Base-by-base conservation (phyloP, 2,329 filamentous ascomycete genomes). In the Arthroderma sp. region DNA sequence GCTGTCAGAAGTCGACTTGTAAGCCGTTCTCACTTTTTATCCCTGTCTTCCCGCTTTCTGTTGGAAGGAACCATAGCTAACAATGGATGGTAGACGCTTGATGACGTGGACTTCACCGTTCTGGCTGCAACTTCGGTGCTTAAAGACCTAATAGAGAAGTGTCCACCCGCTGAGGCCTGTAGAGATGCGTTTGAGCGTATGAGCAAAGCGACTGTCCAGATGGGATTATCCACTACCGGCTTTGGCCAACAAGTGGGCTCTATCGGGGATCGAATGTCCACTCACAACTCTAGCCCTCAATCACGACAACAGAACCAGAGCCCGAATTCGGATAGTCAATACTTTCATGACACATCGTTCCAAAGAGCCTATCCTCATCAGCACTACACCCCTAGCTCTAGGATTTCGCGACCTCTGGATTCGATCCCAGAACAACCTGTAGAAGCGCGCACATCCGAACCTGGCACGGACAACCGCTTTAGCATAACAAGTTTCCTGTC, bases 91-190 rank as follows among this genome's bases (percentile, higher is more conserved):
- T 60, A 80, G 78, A 88, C 86, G 6, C 86, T 95, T 74, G 91
- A 97, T 66, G 91, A 97, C 69, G 90, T 97, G n/a, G 91, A 97
- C 69, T 95, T 95, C 66, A 97, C 91, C 0, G 88, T 97, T 7
- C 78, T 96, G 53, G 89, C 91, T 7, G 91, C 91, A 21, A 96
- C 89, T 53, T 96, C 91, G 1, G 90, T 97, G 7, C 84, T 97
- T 44, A 86, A 84, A 4, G 93, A 96, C 67, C 79, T 97, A 61
- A 91, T 94, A 63, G 88, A 94, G 63, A 95, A 95, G 70, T 97
- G 93, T 64, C 91, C 91, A 0, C 91, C 91, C 0, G 91, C 91
- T 33, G 91, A 96, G 76, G 89, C 91, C 9, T 97, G 91, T 70
- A 84, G 90, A 13, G 91, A 97, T 69, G 91, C 93, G 0, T 96